phyloP scores from a whole-genome alignment of 345 rosid species.

The Microthlaspi erraticum region DNA sequence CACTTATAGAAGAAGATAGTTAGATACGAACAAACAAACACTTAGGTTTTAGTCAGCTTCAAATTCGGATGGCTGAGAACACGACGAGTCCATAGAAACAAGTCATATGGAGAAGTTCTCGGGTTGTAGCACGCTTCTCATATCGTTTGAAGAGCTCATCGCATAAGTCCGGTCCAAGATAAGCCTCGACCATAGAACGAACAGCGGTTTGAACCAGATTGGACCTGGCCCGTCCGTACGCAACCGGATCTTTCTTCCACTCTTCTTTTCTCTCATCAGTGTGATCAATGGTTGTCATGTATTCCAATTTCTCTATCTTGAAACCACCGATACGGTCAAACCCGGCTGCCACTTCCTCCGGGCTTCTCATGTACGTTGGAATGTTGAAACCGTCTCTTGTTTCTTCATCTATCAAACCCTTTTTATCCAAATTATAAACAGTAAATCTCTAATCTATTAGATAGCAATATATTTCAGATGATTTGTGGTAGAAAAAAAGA shows the following conservation, averaged over 20 bases:
- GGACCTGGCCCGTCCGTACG: conserved; percentile 60
- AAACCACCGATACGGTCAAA: conserved; percentile 56
- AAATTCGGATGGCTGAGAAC: conserved; percentile 49
- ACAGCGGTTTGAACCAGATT: conserved; percentile 60
- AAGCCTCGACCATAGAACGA: conserved; percentile 56
- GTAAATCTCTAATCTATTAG: neutral
- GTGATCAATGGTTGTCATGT: conserved; percentile 52
- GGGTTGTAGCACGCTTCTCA: conserved; percentile 49
- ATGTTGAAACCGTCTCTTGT: conserved; percentile 64
- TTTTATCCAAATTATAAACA: conserved; percentile 25
- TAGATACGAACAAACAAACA: conserved; percentile 10
- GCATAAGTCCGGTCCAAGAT: conserved; percentile 55
- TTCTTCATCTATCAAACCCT: conserved; percentile 62
- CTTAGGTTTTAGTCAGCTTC: conserved; percentile 15
- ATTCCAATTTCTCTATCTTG: conserved; percentile 57
- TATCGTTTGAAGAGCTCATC: conserved; percentile 54
- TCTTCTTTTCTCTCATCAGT: conserved; percentile 55
- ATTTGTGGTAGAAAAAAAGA: neutral
- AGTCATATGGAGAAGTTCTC: conserved; percentile 51
- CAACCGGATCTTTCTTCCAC: conserved; percentile 57
- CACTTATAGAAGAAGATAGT: neutral
- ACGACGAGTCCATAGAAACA: conserved; percentile 60
- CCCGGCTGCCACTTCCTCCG: conserved; percentile 58
- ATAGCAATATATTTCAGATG: neutral
- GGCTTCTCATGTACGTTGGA: conserved; percentile 68